Conservation (phyloP, 1,284 basidiomycete species). For the Sphagnurus paluster region DNA sequence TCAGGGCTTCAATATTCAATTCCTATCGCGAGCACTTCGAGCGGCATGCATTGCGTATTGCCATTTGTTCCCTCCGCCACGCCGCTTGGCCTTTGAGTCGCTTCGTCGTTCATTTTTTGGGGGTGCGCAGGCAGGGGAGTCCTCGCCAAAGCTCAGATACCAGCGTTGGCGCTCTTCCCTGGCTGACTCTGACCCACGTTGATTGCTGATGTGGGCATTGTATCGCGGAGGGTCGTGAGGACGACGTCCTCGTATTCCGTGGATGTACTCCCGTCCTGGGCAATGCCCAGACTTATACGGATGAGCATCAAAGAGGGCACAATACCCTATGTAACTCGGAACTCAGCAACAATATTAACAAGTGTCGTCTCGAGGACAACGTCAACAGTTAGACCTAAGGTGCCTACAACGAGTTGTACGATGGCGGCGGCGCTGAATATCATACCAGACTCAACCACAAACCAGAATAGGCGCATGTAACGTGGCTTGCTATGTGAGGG, state of each 20-base stretch:
- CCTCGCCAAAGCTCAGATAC: no score
- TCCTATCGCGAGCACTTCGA: constrained; percentile 4
- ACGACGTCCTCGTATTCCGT: neutral
- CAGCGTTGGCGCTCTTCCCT: no score
- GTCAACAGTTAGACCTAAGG: constrained; percentile 25
- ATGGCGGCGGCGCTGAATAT: constrained; percentile 25
- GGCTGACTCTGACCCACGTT: no score
- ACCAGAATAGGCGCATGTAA: constrained; percentile 22
- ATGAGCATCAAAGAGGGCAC: constrained; percentile 26
- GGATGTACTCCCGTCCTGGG: constrained; percentile 16
- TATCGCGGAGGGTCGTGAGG: constrained; percentile 14
- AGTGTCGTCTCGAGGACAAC: constrained; percentile 26
- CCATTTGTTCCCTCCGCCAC: neutral
- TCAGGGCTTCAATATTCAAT: constrained; percentile 39
- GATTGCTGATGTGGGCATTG: neutral
- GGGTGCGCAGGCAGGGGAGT: no score
- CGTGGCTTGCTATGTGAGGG: constrained; percentile 13
- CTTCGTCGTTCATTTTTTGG: neutral
- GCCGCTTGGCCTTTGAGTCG: neutral
- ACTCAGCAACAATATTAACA: no score
- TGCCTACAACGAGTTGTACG: constrained; percentile 24
- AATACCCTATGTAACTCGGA: constrained; percentile 26
- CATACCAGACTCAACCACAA: constrained; percentile 25
- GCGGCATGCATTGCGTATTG: no score
- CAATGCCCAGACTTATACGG: constrained; percentile 24